phyloP scores from a whole-genome alignment of 2,329 filamentous ascomycete species.

The Bisporella sp. region DNA sequence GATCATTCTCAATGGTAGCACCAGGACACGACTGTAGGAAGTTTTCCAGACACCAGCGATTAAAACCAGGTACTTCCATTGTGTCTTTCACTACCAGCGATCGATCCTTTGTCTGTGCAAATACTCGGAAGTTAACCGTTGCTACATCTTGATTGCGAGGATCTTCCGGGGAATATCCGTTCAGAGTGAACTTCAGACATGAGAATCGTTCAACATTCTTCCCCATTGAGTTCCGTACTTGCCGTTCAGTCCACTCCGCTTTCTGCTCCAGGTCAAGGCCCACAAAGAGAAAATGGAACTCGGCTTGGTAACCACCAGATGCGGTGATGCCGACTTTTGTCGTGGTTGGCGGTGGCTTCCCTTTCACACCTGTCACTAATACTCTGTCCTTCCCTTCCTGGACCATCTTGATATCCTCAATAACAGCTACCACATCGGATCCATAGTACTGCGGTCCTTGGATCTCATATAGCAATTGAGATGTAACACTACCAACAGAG shows the following conservation, averaged over 20 bases:
- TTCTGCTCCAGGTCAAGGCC: conserved; percentile 38
- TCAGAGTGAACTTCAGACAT: conserved; percentile 30
- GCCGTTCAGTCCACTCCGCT: conserved; percentile 34
- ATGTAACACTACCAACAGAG: conserved; percentile 42
- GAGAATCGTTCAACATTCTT: conserved; percentile 25
- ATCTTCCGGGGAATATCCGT: conserved; percentile 32
- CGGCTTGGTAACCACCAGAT: conserved; percentile 37
- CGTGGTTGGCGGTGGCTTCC: conserved; percentile 30
- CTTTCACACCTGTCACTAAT: conserved; percentile 32
- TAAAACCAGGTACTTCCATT: conserved; percentile 19
- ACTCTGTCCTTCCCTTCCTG: conserved; percentile 37
- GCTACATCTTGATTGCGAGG: conserved; percentile 38
- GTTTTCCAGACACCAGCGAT: conserved; percentile 11
- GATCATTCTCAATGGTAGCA: conserved; percentile 32
- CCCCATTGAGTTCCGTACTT: conserved; percentile 33
- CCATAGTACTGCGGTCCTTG: conserved; percentile 31
- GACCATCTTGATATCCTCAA: conserved; percentile 41
- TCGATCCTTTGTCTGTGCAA: conserved; percentile 38
- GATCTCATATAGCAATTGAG: conserved; percentile 34
- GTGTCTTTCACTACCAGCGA: conserved; percentile 34
- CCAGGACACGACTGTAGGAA: conserved; percentile 29
- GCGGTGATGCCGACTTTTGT: conserved; percentile 38
- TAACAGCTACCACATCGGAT: conserved; percentile 27
- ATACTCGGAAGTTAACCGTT: conserved; percentile 40
- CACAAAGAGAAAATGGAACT: conserved; percentile 36